A percentile compares a stretch with the other conserved stretches of the same genome.
These are phyloP conservation scores for Sporothrix globosa DNA, from an alignment of 2,329 filamentous ascomycete genomes.

Conservation along the genomic window DNA sequence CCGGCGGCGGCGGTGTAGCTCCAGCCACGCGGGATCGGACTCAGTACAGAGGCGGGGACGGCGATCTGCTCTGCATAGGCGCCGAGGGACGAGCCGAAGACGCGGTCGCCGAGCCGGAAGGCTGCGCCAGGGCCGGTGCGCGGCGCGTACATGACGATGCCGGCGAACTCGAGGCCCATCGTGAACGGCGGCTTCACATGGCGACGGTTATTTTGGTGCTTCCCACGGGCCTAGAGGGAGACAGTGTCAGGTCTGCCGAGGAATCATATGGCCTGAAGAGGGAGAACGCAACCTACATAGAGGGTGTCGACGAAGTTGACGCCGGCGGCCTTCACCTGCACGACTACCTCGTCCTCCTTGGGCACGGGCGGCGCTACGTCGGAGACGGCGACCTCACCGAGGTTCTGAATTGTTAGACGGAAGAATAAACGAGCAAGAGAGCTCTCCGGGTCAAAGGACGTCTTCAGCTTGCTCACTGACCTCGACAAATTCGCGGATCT, in stretches of 20 bases:
- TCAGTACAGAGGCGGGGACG: constrained; percentile 46
- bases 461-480: neutral
- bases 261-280: neutral
- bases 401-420: constrained; percentile 29
- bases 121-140: constrained; percentile 36
- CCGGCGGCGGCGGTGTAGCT: constrained; percentile 55
- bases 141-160: constrained; percentile 51
- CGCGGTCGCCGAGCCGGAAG: constrained; percentile 53
- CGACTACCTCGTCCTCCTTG: constrained; percentile 46
- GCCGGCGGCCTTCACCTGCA: constrained; percentile 57
- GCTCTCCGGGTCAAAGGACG: neutral
- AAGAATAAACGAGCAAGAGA: neutral
- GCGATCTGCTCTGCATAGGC: constrained; percentile 57
- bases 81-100: constrained; percentile 58
- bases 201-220: constrained; percentile 63
- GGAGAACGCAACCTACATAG: constrained; percentile 46
- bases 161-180: constrained; percentile 64
- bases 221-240: constrained; percentile 51
- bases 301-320: constrained; percentile 65
- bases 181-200: constrained; percentile 61
- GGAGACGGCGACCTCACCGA: constrained; percentile 42
- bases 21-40: constrained; percentile 52
- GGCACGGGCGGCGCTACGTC: constrained; percentile 43
- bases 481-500: constrained; percentile 26
- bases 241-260: neutral